Evolutionary conservation across 2,329 filamentous ascomycete species (phyloP), one percentile per base, ranked within the genome.

Genomic region (Alternaria metachromatica): DNA sequence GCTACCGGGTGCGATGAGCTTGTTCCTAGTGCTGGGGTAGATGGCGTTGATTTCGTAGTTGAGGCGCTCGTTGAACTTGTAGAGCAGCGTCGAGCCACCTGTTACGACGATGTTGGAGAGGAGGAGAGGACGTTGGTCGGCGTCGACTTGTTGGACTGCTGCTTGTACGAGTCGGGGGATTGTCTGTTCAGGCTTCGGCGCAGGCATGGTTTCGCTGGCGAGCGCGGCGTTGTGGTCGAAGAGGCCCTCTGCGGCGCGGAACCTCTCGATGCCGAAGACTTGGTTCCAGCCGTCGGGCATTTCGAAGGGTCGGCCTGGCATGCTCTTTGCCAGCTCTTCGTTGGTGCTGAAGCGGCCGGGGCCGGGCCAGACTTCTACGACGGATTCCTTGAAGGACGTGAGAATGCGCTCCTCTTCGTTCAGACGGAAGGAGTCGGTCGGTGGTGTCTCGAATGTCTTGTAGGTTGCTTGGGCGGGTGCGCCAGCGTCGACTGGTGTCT

Each of bases 251-350:
- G 91, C 90, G 11, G 93, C 91, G 70, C 89, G 89, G 86, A 91
- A 97, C 55, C 96, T 90, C 80, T 97, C 94, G 60, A 90, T 87
- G 66, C 92, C 91, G 85, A 97, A 99, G 82, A 97, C 91, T 80
- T 97, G 92, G 84, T 98, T 99, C 83, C 91, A 94, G 55, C 96
- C 96, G 77, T 98, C 93, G 10, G 96, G 96, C 87, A 99, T 96
- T 84, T 99, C 96, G 75, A 97, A 99, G 11, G 96, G 92, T 56
- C 93, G 90, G 44, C 93, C 92, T 1, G 93, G 92, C 68, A 90
- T 89, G 48, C 83, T 86, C 78, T 88, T 90, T 62, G 90, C 90
- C 51, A 89, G 85, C 45, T 97, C 94, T 76, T 96, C 89, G 77
- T 95, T 96, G 6, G 83, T 71, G 76, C 79, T 80, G 73, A 93